Evolutionary conservation across 768 basidiomycete genomes (phyloP).

Genomic region (Lactarius hengduanensis): DNA sequence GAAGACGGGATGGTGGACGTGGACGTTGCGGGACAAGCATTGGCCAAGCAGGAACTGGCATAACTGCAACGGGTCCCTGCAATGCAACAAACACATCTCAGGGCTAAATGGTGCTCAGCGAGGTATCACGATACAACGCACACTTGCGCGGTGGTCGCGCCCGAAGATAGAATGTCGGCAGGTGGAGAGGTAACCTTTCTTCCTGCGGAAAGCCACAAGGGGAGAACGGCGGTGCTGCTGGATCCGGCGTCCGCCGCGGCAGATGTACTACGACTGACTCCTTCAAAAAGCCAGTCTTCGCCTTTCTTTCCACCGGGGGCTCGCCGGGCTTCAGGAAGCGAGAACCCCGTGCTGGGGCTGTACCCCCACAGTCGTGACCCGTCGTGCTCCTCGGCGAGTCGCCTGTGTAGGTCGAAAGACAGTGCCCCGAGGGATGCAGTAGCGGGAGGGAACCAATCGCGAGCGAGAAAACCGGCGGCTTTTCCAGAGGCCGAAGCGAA

Average conservation of each 20-base stretch:
- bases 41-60: constrained; percentile 37
- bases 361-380: constrained; percentile 44
- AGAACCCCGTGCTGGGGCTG: constrained; percentile 34
- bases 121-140: constrained; percentile 30
- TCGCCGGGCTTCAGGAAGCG: constrained; percentile 26
- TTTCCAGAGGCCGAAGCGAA: constrained; percentile 39
- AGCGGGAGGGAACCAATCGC: constrained; percentile 33
- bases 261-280: constrained; percentile 31
- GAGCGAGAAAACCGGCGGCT: constrained; percentile 44
- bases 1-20: constrained; percentile 31
- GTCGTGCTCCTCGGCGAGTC: constrained; percentile 39
- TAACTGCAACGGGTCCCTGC: constrained; percentile 34
- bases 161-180: constrained; percentile 32
- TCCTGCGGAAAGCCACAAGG: constrained; percentile 17
- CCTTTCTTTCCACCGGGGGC: constrained; percentile 22
- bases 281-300: constrained; percentile 34
- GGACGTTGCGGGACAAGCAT: constrained; percentile 32
- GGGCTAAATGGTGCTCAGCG: not conserved
- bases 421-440: constrained; percentile 25
- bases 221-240: not conserved
- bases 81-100: not conserved
- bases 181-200: not conserved
- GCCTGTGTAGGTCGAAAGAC: constrained; percentile 36
- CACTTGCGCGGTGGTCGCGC: constrained; percentile 35
- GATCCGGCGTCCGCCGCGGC: constrained; percentile 11